Percentiles rank a stretch among this genome's conserved stretches.
Conservation (phyloP, 257 asterid species). For the Solanum dulcamara region DNA sequence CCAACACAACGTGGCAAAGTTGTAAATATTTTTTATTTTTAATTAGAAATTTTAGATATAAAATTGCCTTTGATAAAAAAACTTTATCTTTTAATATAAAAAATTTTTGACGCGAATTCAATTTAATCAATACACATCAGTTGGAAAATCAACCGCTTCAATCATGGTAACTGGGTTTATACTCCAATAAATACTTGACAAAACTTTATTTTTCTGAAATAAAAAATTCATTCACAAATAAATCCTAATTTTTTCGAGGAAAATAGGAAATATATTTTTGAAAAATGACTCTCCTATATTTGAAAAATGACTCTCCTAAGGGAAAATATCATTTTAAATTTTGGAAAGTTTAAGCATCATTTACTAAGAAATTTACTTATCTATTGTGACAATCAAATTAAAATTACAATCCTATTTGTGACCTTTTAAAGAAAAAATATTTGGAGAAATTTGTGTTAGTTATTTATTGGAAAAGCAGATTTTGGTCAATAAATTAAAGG, state of each 20-base stretch:
- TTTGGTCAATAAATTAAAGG: not conserved
- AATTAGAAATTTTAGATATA: not conserved
- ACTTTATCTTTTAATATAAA: accelerated
- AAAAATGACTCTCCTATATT: no score
- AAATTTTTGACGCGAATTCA: accelerated
- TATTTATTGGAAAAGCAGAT: not conserved
- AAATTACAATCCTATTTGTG: not conserved
- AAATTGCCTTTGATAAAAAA: accelerated
- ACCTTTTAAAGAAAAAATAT: not conserved
- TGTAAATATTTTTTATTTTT: not conserved
- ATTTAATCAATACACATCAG: not conserved
- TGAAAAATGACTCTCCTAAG: no score
- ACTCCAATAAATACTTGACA: no score
- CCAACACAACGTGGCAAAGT: not conserved
- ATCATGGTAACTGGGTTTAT: no score
- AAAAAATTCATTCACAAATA: no score
- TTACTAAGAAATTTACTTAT: not conserved
- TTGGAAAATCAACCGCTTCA: no score
- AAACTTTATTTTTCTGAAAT: no score
- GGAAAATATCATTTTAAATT: not conserved
- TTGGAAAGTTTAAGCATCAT: not conserved
- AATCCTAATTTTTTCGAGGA: no score
- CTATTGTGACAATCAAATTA: not conserved
- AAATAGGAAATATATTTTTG: no score
- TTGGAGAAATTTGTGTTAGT: not conserved